A percentile compares a stretch with the other conserved stretches of the same genome.
These are phyloP conservation scores for Cladosporium halotolerans DNA, from an alignment of 2,329 filamentous ascomycete species.

Conservation along the genomic window DNA sequence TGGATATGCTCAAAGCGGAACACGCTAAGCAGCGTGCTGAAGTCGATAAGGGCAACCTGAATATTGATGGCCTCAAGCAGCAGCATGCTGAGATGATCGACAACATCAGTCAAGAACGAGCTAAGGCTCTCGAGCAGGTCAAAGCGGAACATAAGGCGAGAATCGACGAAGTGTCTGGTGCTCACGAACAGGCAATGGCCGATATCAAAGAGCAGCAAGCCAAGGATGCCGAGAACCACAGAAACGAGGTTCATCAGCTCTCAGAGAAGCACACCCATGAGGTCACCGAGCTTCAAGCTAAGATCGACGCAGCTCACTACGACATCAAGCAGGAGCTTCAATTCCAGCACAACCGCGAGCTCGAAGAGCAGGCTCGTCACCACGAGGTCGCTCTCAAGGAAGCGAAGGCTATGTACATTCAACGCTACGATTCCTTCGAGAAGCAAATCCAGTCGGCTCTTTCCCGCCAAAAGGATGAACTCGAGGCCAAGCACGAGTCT, in stretches of 20 bases:
- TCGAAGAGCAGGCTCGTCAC: slow-evolving; percentile 2
- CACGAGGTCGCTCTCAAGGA: slow-evolving; percentile 6
- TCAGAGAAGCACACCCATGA: slow-evolving; percentile 15
- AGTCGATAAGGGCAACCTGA: neutral
- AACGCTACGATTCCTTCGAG: slow-evolving; percentile 7
- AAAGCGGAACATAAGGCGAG: neutral
- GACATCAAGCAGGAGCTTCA: slow-evolving; percentile 8
- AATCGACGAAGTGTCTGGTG: slow-evolving; percentile 10
- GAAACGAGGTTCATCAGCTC: slow-evolving; percentile 17
- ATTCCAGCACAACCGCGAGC: slow-evolving; percentile 4
- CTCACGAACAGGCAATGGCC: slow-evolving; percentile 12
- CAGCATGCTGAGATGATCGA: slow-evolving; percentile 8
- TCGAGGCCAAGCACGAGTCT: slow-evolving; percentile 9
- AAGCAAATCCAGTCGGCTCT: slow-evolving; percentile 10
- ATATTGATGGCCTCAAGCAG: neutral
- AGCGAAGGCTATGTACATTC: neutral
- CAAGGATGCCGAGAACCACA: neutral
- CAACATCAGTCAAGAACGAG: slow-evolving; percentile 2
- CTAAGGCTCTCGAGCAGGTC: slow-evolving; percentile 11
- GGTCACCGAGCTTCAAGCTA: slow-evolving; percentile 6
- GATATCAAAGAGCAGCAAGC: slow-evolving; percentile 11
- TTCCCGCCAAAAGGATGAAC: slow-evolving; percentile 1
- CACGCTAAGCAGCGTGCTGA: slow-evolving; percentile 1
- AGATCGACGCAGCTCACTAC: slow-evolving; percentile 5
- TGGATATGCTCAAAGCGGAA: slow-evolving; percentile 5